phyloP scores from a whole-genome alignment of 2,329 filamentous ascomycete genomes.

The Arthroderma sp. region DNA sequence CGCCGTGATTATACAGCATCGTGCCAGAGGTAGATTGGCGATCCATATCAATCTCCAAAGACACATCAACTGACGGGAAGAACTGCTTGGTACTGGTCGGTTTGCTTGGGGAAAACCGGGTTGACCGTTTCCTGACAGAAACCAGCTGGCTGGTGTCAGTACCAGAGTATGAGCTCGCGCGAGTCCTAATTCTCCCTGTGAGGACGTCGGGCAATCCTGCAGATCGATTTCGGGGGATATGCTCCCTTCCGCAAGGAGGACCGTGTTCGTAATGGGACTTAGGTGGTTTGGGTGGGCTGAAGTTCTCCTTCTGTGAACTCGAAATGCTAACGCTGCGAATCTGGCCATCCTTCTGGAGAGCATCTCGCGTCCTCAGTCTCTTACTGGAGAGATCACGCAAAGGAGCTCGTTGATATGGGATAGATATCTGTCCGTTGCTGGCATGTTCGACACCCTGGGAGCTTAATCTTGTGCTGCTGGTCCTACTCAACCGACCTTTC shows the following conservation, averaged over 20 bases:
- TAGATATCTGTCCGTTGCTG: background rate
- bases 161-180: background rate
- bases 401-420: conserved; percentile 17
- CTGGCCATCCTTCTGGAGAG: conserved; percentile 32
- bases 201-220: background rate
- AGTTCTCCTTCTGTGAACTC: conserved; percentile 30
- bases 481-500: too few relatives aligned
- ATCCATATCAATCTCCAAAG: background rate
- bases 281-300: conserved; percentile 22
- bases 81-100: background rate
- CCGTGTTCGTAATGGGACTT: background rate
- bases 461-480: background rate
- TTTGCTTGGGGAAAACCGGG: background rate
- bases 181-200: too few relatives aligned
- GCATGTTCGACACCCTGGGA: background rate
- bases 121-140: background rate
- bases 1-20: background rate
- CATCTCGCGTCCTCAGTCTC: conserved; percentile 21
- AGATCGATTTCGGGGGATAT: background rate
- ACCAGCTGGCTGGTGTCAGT: background rate
- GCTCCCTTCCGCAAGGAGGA: background rate
- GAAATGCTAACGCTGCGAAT: conserved; percentile 28
- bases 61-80: background rate
- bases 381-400: conserved; percentile 22
- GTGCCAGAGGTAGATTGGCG: background rate